Evolutionary conservation across 163 green algal species (phyloP).

Genomic region (Scenedesmus sp.): DNA sequence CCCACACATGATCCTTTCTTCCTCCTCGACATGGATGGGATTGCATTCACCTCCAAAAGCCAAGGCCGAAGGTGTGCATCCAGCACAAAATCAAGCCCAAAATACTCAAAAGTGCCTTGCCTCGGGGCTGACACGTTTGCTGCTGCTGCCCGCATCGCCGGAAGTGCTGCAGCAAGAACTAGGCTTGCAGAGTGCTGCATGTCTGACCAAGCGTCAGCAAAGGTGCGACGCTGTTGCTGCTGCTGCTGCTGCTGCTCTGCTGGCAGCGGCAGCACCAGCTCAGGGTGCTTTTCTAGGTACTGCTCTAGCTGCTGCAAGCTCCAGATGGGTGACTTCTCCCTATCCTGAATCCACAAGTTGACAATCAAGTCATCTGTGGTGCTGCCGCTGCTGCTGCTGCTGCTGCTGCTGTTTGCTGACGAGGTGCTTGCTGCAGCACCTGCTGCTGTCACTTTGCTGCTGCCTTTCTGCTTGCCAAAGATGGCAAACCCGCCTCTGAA

Average conservation of each 20-base stretch:
- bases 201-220: slow-evolving; percentile 60
- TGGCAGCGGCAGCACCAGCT: slow-evolving; percentile 25
- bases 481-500: slow-evolving; percentile 49
- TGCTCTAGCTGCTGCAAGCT: slow-evolving; percentile 62
- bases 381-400: slow-evolving; percentile 2
- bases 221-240: slow-evolving; percentile 47
- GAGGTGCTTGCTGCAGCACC: slow-evolving; percentile 65
- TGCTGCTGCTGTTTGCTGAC: slow-evolving; percentile 47
- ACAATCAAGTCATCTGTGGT: slow-evolving; percentile 65
- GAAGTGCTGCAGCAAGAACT: slow-evolving; percentile 58
- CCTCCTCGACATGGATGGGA: slow-evolving; percentile 75
- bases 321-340: slow-evolving; percentile 64
- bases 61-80: slow-evolving; percentile 71
- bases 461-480: slow-evolving; percentile 48
- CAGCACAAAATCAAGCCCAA: slow-evolving; percentile 85
- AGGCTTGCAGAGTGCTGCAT: slow-evolving; percentile 47
- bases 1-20: slow-evolving; percentile 15
- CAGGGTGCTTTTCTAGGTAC: slow-evolving; percentile 55
- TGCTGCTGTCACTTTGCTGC: not conserved
- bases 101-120: slow-evolving; percentile 74
- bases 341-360: slow-evolving; percentile 67
- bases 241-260: slow-evolving; percentile 25
- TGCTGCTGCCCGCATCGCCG: slow-evolving; percentile 46
- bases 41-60: slow-evolving; percentile 83
- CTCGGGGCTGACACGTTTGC: slow-evolving; percentile 32